Base-by-base conservation (phyloP, 495 filamentous ascomycete species). In the Bacidia gigantensis region DNA sequence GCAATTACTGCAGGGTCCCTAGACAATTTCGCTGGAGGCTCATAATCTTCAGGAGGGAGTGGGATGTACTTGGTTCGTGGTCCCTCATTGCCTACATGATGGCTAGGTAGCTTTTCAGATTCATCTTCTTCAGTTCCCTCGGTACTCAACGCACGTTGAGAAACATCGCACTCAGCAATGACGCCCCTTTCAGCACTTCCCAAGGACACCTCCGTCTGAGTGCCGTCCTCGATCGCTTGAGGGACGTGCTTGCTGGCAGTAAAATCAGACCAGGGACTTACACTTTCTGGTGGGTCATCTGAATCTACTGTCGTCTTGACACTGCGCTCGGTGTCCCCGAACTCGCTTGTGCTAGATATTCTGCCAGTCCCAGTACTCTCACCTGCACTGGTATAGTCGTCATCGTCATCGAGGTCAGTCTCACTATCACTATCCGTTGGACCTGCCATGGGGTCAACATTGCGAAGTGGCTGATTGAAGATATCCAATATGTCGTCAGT, bases 401-500 rank as follows among this genome's bases (percentile, higher is more conserved):
- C 82, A 22, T 44, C 47, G 12, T 80, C 75, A 3, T 85, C 82
- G 44, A 77, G 77, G 18, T 78, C 78, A 57, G 78, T 83, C 32
- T 70, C 72, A 26, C 67, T 55, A 38, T 64, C 68, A 49, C 62
- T 75, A 47, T 76, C 74, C 0, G 62, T 64, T 35, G 63, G 59
- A 10, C 54, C 54, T 17, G 56, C 62, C 17, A 72, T 67, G n/a
- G 11, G 65, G 65, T 58, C 75, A 64, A 32, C 71, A 70, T 58
- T 86, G 79, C 60, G 54, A 43, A 95, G 64, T 7, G 93, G 90
- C 44, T 93, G 87, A 60, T 92, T 97, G 68, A 98, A 97, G 39
- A 98, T 82, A 54, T 85, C 87, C 64, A 97, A 94, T 46, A 98
- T 96, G 56, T 97, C 93, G 60, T 97, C 89, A 46, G 88, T 95